Evolutionary conservation across 306 rosid species (phyloP).

Genomic region (Ochetophila trinervis): DNA sequence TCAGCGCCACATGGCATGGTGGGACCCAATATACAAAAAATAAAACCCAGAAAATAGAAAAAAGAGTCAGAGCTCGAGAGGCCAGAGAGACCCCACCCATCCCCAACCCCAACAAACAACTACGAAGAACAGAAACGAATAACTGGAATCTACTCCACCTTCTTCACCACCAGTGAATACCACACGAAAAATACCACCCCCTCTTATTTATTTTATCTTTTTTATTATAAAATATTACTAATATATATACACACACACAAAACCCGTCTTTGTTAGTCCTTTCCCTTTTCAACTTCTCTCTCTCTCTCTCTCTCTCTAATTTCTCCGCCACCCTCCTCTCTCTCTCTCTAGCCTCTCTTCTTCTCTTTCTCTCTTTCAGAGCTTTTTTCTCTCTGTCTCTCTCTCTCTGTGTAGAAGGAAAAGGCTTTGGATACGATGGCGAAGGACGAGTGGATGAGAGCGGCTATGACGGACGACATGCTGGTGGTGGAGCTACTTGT

Average conservation of each 20-base stretch:
- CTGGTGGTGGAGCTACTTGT: slow-evolving; percentile 68
- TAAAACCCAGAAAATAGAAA: neutral
- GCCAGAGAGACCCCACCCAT: slow-evolving; percentile 35
- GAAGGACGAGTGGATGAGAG: slow-evolving; percentile 58
- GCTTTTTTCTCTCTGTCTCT: neutral
- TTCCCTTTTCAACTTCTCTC: slow-evolving; percentile 11
- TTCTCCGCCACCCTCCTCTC: slow-evolving; percentile 16
- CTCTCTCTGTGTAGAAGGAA: neutral
- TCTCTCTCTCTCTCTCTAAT: slow-evolving; percentile 2
- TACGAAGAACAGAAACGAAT: slow-evolving; percentile 14
- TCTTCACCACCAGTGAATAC: slow-evolving; percentile 34
- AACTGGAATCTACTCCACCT: slow-evolving; percentile 54
- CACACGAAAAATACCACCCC: slow-evolving; percentile 33
- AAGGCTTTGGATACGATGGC: slow-evolving; percentile 17
- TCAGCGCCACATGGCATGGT: slow-evolving; percentile 20
- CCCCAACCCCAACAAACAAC: slow-evolving; percentile 13
- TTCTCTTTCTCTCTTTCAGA: slow-evolving; percentile 3
- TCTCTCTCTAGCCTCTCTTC: neutral
- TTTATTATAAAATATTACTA: neutral
- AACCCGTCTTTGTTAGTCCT: slow-evolving; percentile 8
- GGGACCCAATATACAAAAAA: slow-evolving; percentile 24
- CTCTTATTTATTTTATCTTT: neutral
- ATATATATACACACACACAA: slow-evolving; percentile 8
- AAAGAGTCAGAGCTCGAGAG: slow-evolving; percentile 11
- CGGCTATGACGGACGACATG: slow-evolving; percentile 69